Evolutionary conservation across 2,329 filamentous ascomycete genomes (phyloP), one percentile per base, ranked within the genome.

Genomic region (Fusarium chuoi): DNA sequence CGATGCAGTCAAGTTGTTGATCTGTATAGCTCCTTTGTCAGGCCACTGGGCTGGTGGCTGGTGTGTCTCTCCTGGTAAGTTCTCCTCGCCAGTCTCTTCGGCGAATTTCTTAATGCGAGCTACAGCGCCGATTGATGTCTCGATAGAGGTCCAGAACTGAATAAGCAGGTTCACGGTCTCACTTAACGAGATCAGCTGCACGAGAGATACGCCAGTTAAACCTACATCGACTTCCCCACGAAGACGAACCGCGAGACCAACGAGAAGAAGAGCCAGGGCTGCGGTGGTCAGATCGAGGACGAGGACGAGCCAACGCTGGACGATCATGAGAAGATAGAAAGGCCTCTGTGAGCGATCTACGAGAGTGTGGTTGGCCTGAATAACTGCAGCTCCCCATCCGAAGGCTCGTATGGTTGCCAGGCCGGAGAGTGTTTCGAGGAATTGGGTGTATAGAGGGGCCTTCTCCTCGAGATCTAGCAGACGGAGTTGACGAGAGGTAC

Each of bases 231-330:
- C 77, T 12, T 73, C 73, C 2, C 67, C 68, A 10, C 76, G 71
- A 15, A 81, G 74, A 45, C 76, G 62, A 22, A 87, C 83, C 4
- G 86, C 84, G 15, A 88, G 87, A 78, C 45, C 80, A 22, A 89
- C 84, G 7, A 89, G 75, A 12, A 87, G 74, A 2, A 86, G 81
- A 3, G 87, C 86, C 20, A 89, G 80, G 7, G 75, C 83, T 1
- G 86, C 83, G 0, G 87, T 85, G 2, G 86, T 81, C 35, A 89
- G 77, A 64, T 89, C 86, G 3, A 90, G 77, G 0, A 88, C 85
- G 3, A 90, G 78, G 0, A 81, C 84, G 0, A 90, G 80, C 89
- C 89, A 91, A 41, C 87, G 83, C 75, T 91, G 90, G 7, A 90
- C 84, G 44, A 86, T 85, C 63, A 84, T 87, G 11, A 91, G 82